A percentile compares a stretch with the other conserved stretches of the same genome.
These are phyloP conservation scores for Rhizodiscina lignyota DNA, from an alignment of 495 filamentous ascomycete species.

Conservation along the genomic window DNA sequence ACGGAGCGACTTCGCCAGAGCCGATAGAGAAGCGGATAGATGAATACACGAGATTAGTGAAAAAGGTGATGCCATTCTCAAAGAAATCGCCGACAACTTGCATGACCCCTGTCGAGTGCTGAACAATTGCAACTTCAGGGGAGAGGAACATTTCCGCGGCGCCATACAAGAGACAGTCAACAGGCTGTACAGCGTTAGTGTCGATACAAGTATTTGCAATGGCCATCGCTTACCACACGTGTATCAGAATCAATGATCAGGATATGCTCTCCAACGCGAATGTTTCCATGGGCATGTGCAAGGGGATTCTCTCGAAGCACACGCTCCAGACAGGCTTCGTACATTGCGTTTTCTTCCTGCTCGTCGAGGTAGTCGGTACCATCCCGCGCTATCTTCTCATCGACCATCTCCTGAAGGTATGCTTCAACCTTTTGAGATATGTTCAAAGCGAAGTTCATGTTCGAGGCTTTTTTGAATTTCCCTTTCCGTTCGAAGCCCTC, in stretches of 20 bases:
- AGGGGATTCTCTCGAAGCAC: too few relatives aligned
- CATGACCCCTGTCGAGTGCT: constrained; percentile 25
- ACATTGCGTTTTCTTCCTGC: background rate
- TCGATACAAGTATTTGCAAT: too few relatives aligned
- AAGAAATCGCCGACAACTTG: constrained; percentile 22
- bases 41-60: constrained; percentile 62
- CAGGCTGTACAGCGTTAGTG: constrained; percentile 6
- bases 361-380: background rate
- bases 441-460: constrained; percentile 54
- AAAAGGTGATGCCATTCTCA: constrained; percentile 48
- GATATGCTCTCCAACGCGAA: constrained; percentile 27
- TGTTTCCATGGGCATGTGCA: constrained; percentile 62
- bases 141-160: constrained; percentile 23
- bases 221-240: constrained; percentile 7
- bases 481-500: constrained; percentile 36
- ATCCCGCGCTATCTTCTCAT: background rate
- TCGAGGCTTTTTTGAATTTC: constrained; percentile 61
- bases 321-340: background rate
- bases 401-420: constrained; percentile 22
- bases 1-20: constrained; percentile 61
- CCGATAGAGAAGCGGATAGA: constrained; percentile 60
- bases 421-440: constrained; percentile 43
- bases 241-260: constrained; percentile 17
- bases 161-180: constrained; percentile 23
- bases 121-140: constrained; percentile 25